phyloP scores from a whole-genome alignment of 2,329 filamentous ascomycete species.

The Clonostachys solani region DNA sequence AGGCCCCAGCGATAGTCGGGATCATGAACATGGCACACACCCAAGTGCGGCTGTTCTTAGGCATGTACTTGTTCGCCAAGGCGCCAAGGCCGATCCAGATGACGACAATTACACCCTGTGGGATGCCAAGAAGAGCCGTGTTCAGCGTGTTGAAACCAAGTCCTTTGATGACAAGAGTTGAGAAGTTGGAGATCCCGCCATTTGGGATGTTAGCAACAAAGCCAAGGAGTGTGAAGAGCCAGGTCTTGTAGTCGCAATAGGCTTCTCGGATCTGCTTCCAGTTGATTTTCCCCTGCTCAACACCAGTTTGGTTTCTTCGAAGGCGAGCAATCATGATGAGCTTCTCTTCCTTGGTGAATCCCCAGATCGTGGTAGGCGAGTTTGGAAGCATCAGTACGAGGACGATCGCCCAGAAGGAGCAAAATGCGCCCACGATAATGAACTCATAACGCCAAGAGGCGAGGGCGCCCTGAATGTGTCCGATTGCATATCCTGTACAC shows the following conservation, averaged over 20 bases:
- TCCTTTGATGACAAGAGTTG: slow-evolving; percentile 54
- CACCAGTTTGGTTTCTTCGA: slow-evolving; percentile 52
- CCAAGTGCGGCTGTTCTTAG: slow-evolving; percentile 42
- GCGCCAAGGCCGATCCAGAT: slow-evolving; percentile 34
- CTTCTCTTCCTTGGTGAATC: slow-evolving; percentile 44
- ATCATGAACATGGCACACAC: slow-evolving; percentile 52
- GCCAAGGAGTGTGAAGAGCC: slow-evolving; percentile 51
- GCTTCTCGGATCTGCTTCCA: slow-evolving; percentile 51
- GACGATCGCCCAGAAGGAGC: slow-evolving; percentile 53
- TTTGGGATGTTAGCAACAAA: slow-evolving; percentile 50
- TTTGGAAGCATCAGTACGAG: slow-evolving; percentile 54
- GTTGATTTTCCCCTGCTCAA: slow-evolving; percentile 53
- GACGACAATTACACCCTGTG: slow-evolving; percentile 27
- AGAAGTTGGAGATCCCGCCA: slow-evolving; percentile 57
- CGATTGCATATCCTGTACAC: slow-evolving; percentile 47
- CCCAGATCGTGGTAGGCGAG: slow-evolving; percentile 48
- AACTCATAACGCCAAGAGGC: slow-evolving; percentile 66
- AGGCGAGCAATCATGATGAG: slow-evolving; percentile 51
- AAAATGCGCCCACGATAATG: slow-evolving; percentile 56
- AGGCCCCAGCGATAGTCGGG: slow-evolving; percentile 53
- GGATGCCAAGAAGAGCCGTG: slow-evolving; percentile 30
- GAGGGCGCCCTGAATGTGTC: slow-evolving; percentile 51
- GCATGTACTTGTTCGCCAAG: slow-evolving; percentile 29
- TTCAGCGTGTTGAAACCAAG: slow-evolving; percentile 43
- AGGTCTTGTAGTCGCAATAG: slow-evolving; percentile 53